Percentiles rank a stretch among this genome's conserved stretches.
phyloP scores from a whole-genome alignment of 1,139 yeast species.

The Suhomyces bokatorum region DNA sequence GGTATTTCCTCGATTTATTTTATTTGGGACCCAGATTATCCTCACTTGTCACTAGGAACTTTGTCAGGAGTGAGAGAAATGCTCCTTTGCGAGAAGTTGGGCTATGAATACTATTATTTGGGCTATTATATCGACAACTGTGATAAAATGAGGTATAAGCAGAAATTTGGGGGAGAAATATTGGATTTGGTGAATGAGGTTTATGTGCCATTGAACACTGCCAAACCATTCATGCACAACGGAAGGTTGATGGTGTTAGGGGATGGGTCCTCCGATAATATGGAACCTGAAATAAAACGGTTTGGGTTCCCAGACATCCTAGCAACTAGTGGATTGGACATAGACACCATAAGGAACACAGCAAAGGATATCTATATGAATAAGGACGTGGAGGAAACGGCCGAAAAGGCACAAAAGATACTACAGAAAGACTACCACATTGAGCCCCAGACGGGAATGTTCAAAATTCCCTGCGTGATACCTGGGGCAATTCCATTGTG shows the following conservation, averaged over 20 bases:
- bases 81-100: conserved; percentile 45
- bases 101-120: conserved; percentile 58
- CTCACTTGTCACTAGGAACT: conserved; percentile 72
- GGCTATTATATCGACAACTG: conserved; percentile 83
- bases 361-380: conserved; percentile 40
- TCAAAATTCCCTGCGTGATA: conserved; percentile 41
- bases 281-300: conserved; percentile 21
- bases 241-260: conserved; percentile 48
- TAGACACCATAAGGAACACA: conserved; percentile 22
- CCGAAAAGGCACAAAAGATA: conserved; percentile 24
- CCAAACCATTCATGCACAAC: conserved; percentile 31
- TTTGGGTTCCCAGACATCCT: conserved; percentile 20
- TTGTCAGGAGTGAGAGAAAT: conserved; percentile 75
- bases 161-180: conserved; percentile 72
- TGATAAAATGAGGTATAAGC: conserved; percentile 80
- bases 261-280: conserved; percentile 7
- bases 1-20: conserved; percentile 85
- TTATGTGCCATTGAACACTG: conserved; percentile 44
- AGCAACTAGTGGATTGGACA: conserved; percentile 14
- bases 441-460: conserved; percentile 6
- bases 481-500: conserved; percentile 55
- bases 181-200: conserved; percentile 53
- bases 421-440: conserved; percentile 23
- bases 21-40: conserved; percentile 84
- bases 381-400: conserved; percentile 22